Percentiles rank a stretch among this genome's conserved stretches.
phyloP scores from a whole-genome alignment of 257 asterid species.

The Salvia hispanica region DNA sequence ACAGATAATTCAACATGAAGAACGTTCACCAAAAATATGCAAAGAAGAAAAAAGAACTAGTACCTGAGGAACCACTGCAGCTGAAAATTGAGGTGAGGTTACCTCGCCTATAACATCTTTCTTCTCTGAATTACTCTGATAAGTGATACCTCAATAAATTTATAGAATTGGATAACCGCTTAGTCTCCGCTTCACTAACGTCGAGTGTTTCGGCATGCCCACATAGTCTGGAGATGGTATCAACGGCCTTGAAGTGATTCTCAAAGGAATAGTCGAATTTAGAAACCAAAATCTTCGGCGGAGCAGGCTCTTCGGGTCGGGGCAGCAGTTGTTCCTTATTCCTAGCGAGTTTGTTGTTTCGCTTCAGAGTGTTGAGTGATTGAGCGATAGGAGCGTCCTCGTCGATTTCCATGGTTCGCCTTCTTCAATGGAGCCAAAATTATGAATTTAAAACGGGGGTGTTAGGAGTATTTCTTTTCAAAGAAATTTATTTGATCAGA shows the following conservation, averaged over 20 bases:
- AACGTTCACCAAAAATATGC: not conserved
- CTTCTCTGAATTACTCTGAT: slow-evolving; percentile 48
- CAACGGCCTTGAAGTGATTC: slow-evolving; percentile 67
- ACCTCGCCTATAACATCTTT: slow-evolving; percentile 57
- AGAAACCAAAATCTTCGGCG: slow-evolving; percentile 45
- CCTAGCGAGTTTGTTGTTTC: slow-evolving; percentile 11
- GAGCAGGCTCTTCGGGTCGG: not conserved
- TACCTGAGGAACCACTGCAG: slow-evolving; percentile 91
- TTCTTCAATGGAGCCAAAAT: slow-evolving; percentile 27
- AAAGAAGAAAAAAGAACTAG: not conserved
- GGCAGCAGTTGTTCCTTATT: slow-evolving; percentile 16
- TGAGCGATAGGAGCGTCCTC: slow-evolving; percentile 35
- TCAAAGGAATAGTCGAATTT: slow-evolving; percentile 69
- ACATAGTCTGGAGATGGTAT: slow-evolving; percentile 52
- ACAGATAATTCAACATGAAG: slow-evolving; percentile 1
- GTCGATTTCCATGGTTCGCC: slow-evolving; percentile 32
- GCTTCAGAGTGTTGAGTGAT: slow-evolving; percentile 29
- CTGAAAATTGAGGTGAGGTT: slow-evolving; percentile 73
- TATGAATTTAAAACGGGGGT: slow-evolving; percentile 10
- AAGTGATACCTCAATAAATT: slow-evolving; percentile 69
- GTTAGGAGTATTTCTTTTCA: no score
- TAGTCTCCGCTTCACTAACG: slow-evolving; percentile 47
- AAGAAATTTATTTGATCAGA: no score
- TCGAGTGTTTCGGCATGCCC: slow-evolving; percentile 42
- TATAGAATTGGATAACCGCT: slow-evolving; percentile 62